Conservation (phyloP, 805 yeast species). For the Helenozyma baotianmanensis region DNA sequence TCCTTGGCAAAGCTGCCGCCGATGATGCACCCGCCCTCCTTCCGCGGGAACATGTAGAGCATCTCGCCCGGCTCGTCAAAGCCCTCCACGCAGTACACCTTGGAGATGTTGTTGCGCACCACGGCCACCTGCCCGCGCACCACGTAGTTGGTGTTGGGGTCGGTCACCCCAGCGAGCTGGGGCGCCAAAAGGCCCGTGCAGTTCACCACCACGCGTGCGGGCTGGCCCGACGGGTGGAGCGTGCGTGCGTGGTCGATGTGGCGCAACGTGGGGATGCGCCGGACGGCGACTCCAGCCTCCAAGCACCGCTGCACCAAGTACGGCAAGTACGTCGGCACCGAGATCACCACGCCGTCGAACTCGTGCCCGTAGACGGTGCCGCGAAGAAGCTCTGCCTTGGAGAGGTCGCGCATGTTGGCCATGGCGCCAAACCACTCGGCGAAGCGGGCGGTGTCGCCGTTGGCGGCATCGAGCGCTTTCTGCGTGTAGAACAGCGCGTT, state of each 20-base stretch:
- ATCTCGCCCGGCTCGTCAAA: conserved; percentile 38
- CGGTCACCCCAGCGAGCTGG: conserved; percentile 43
- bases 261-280: conserved; percentile 33
- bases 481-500: conserved; percentile 12
- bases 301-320: conserved; percentile 46
- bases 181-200: conserved; percentile 52
- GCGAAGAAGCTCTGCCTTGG: conserved; percentile 34
- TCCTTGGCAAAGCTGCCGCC: conserved; percentile 46
- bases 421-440: conserved; percentile 46
- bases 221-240: conserved; percentile 9
- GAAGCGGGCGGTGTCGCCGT: conserved; percentile 8
- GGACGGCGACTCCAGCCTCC: conserved; percentile 45
- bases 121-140: conserved; percentile 59
- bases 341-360: conserved; percentile 53
- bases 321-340: conserved; percentile 53
- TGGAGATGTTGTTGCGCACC: conserved; percentile 39
- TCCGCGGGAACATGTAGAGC: conserved; percentile 62
- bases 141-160: conserved; percentile 38
- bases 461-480: conserved; percentile 6
- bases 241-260: conserved; percentile 45
- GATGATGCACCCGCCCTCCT: conserved; percentile 57
- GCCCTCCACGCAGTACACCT: conserved; percentile 30
- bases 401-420: conserved; percentile 35
- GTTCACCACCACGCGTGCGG: conserved; percentile 51
- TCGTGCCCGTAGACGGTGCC: conserved; percentile 41